phyloP scores from a whole-genome alignment of 345 rosid genomes.

The Heritiera fomes region DNA sequence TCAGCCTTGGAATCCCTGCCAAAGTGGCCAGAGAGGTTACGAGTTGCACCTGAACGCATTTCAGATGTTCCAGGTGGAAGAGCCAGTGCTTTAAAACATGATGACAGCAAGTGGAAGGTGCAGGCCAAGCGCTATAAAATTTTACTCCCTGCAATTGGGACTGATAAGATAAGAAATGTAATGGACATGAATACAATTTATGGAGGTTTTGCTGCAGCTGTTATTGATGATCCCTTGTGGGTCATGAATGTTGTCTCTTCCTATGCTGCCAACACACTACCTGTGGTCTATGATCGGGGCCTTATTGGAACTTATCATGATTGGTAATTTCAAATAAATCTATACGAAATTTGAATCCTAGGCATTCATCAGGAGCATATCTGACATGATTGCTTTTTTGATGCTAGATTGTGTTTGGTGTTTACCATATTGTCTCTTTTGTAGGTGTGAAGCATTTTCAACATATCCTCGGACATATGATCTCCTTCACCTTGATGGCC shows the following conservation, averaged over 20 bases:
- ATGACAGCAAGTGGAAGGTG: slow-evolving; percentile 80
- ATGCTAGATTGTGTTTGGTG: slow-evolving; percentile 8
- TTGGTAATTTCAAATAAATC: slow-evolving; percentile 52
- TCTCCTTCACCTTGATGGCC: slow-evolving; percentile 89
- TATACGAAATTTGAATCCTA: background rate
- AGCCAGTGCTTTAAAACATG: slow-evolving; percentile 64
- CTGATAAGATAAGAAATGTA: slow-evolving; percentile 81
- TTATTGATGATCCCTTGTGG: slow-evolving; percentile 81
- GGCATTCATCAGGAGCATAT: background rate
- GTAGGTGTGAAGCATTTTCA: slow-evolving; percentile 98
- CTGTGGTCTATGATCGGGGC: slow-evolving; percentile 91
- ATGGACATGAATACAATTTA: slow-evolving; percentile 99
- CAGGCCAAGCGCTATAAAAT: slow-evolving; percentile 87
- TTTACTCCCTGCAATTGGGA: slow-evolving; percentile 74
- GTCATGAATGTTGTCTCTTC: slow-evolving; percentile 95
- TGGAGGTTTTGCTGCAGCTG: slow-evolving; percentile 88
- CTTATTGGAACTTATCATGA: slow-evolving; percentile 92
- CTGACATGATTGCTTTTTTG: slow-evolving; percentile 3
- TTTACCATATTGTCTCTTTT: slow-evolving; percentile 25
- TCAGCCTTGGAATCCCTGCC: slow-evolving; percentile 60
- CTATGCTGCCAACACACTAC: slow-evolving; percentile 75
- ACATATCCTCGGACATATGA: slow-evolving; percentile 97
- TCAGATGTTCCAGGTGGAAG: slow-evolving; percentile 71
- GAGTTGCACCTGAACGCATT: slow-evolving; percentile 70
- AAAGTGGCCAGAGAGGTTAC: slow-evolving; percentile 85